Evolutionary conservation across 2,329 filamentous ascomycete species (phyloP), one percentile per base, ranked within the genome.

Genomic region (Neofusicoccum laricinum): DNA sequence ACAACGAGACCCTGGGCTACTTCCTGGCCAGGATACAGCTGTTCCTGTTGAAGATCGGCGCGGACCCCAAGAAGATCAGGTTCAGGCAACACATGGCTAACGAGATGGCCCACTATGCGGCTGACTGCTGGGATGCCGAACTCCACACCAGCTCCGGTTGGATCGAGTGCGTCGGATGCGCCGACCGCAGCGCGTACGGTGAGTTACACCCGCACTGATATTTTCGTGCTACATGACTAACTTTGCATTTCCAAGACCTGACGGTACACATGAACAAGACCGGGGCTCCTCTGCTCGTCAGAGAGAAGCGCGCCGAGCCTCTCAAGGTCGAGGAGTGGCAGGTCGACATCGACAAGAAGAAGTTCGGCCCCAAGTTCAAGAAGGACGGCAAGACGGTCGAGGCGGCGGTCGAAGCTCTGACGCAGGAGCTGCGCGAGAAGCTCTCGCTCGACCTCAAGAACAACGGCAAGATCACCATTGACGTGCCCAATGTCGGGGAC

Each of bases 91-190:
- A 99, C 80, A 97, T 99, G 93, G 85, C 86, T 58, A 91, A 91
- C 71, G 89, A 92, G 75, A 91, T 91, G 89, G 89, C 95, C 15
- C 95, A 99, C 80, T 99, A 99, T 76, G 95, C 95, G 51, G 86
- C 89, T 64, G 95, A 99, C 81, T 99, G 95, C 82, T 98, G 95
- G 95, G 95, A 99, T 78, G 94, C 93, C 14, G 93, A 97, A 78
- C 82, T 99, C 63, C 83, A 90, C 67, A 98, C 92, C 65, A 93
- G 90, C 67, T 93, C 93, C 73, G 95, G 95, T 76, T 99, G 95
- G 95, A 91, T 98, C 68, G 95, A 99, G 82, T 98, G 94, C 77
- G 94, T 98, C 72, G 95, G 95, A 67, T 98, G 95, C 78, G 95
- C 95, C 66, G 94, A 97, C 77, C 88, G 95, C 72, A 96, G 91